Evolutionary conservation across 306 rosid species (phyloP), one percentile per base, ranked within the genome.

Genomic region (Vigna nakashimae): DNA sequence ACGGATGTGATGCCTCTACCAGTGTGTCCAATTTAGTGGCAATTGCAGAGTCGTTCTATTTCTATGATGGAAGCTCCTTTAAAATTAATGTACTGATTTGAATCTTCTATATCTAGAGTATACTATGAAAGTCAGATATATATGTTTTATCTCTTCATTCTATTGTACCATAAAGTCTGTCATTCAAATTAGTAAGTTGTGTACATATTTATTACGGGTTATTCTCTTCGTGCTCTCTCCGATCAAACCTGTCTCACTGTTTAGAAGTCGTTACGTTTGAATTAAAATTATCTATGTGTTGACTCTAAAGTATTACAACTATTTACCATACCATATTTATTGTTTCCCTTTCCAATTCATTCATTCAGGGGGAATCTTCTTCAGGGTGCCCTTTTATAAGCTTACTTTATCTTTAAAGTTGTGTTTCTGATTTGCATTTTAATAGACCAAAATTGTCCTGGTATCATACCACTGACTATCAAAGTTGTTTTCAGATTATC

Each of bases 401-500:
- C 50, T 68, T 28, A 69, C 1, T 8, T 15, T 34, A 73, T 58
- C 74, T 68, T 51, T 81, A 65, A 38, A 14, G 62, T 55, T 71
- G 26, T 42, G 69, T 58, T 76, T 53, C 49, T 81, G 42, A 81
- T 73, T 77, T 81, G 40, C 62, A 74, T 78, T 62, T 38, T 36
- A 51, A 75, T 49, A 56, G 99, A 95, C 75, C 99, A 92, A 77
- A 80, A 74, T 69, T 88, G 86, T 79, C 99, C 97, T 38, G 99
- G 99, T 51, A 76, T 95, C 83, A 95, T 95, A 83, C 99, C 98
- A 2, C 76, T 95, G 88, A 96, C 99, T 75, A 92, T 95, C 84
- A 95, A 95, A 87, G 99, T 91, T 73, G 99, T 95, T 82, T 95
- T 95, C 87, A 88, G 94, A 95, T 90, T 28, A 92, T 95, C 73